These are phyloP conservation scores for Aspergillus cejpii DNA, from an alignment of 2,329 filamentous ascomycete species.

Conservation along the genomic window DNA sequence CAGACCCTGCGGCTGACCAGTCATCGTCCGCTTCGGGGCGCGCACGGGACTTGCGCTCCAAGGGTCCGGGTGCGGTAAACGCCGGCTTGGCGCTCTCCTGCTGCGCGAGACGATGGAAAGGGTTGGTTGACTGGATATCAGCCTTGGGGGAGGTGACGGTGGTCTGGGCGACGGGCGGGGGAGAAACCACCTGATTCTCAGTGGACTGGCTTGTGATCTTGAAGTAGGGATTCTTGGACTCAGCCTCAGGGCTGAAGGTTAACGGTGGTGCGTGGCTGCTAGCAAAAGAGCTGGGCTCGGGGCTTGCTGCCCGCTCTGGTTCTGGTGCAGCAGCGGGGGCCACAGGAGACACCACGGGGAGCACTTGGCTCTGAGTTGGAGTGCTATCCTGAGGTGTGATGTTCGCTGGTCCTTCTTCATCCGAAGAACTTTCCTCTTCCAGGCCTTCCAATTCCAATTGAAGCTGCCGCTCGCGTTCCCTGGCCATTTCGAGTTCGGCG, in stretches of 20 bases:
- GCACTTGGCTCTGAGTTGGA: conserved; percentile 52
- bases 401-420: conserved; percentile 71
- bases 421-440: conserved; percentile 68
- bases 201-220: conserved; percentile 71
- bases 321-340: conserved; percentile 30
- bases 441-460: conserved; percentile 77
- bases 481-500: conserved; percentile 85
- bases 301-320: conserved; percentile 48
- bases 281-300: conserved; percentile 43
- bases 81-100: conserved; percentile 47
- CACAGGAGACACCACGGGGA: conserved; percentile 35
- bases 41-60: conserved; percentile 46
- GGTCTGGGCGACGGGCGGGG: conserved; percentile 42
- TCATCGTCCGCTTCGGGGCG: conserved; percentile 62
- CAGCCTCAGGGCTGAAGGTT: conserved; percentile 56
- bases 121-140: conserved; percentile 74
- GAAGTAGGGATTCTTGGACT: conserved; percentile 94
- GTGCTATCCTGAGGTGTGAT: conserved; percentile 58
- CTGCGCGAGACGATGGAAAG: conserved; percentile 81
- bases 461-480: conserved; percentile 81
- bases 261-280: conserved; percentile 47
- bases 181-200: conserved; percentile 46
- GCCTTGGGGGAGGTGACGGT: conserved; percentile 32
- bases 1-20: conserved; percentile 75
- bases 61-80: conserved; percentile 45